Evolutionary conservation across 495 filamentous ascomycete species (phyloP).

Genomic region (Astrocystis sublimbata): DNA sequence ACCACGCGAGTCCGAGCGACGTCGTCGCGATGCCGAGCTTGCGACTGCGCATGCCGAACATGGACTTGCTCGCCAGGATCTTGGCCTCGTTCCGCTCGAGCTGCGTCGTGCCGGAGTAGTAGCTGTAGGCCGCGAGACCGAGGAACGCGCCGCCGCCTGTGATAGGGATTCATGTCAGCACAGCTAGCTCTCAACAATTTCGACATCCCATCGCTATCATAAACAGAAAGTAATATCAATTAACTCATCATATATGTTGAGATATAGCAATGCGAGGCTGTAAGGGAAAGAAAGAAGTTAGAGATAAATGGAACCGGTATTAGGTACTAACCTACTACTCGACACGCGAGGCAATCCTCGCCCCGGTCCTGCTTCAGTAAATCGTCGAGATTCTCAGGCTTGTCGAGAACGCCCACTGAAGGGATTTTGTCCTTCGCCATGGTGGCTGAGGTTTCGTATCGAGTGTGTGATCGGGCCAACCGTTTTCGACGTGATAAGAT

Average conservation of each 20-base stretch:
- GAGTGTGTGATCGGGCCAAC: background rate
- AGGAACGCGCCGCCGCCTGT: slow-evolving; percentile 81
- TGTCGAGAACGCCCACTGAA: slow-evolving; percentile 43
- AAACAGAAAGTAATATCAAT: background rate
- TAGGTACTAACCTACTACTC: slow-evolving; percentile 63
- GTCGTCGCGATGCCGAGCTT: slow-evolving; percentile 69
- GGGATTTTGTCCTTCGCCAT: slow-evolving; percentile 48
- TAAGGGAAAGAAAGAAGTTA: background rate
- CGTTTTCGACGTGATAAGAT: background rate
- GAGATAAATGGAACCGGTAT: background rate
- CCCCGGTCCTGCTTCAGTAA: slow-evolving; percentile 62
- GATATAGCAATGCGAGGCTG: no score
- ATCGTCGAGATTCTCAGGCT: slow-evolving; percentile 52
- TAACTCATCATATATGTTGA: no score
- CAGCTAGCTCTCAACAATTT: no score
- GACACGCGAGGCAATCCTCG: slow-evolving; percentile 70
- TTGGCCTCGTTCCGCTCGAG: slow-evolving; percentile 66
- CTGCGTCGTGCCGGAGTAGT: slow-evolving; percentile 75
- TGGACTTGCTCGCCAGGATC: slow-evolving; percentile 68
- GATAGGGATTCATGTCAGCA: background rate
- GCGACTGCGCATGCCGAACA: slow-evolving; percentile 76
- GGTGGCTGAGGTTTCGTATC: slow-evolving; percentile 6
- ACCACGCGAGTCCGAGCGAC: slow-evolving; percentile 65
- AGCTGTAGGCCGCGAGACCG: slow-evolving; percentile 87
- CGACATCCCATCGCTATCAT: background rate